Base-by-base conservation (phyloP, 225 moss, liverwort and hornwort genomes). In the Pleurozium schreberi region DNA sequence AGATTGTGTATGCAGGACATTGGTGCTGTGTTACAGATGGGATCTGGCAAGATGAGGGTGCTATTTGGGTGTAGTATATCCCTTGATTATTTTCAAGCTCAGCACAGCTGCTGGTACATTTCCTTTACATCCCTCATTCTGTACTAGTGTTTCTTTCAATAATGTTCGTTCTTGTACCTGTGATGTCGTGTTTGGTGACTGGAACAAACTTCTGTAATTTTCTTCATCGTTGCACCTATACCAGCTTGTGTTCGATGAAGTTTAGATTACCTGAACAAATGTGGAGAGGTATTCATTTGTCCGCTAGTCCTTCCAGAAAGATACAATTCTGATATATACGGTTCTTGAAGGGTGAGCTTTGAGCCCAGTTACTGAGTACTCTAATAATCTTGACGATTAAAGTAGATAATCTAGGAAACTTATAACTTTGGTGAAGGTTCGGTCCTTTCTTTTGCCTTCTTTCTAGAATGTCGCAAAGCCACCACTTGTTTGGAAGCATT, bases 1-100 rank as follows among this genome's bases (percentile, higher is more conserved):
- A 90, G 97, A 75, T 76, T 91, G 47, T 96, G 93, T 74, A 88
- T 95, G 92, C 95, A 95, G 83, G 95, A 93, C 61, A 95, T 95
- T 26, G 95, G 96, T 85, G 96, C 92, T 80, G 94, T 97, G 83
- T 90, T 96, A 75, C 99, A 99, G 88, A 87, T 93, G 85, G 99
- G 97, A 86, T 93, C 95, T 88, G 91, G 95, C 60, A 99, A 99
- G 90, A 95, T 94, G 53, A 95, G 99, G 91, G 93, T 95, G 60
- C 83, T 97, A 59, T 91, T 95, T 90, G 96, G 96, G 84, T 97
- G 97, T 65, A 94, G 91, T 76, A 49, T 96, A 82, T 92, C 97
- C n/a, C 89, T 99, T 55, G 99, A 99, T 90, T 96, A 95, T 90
- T 97, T 96, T 86, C 97, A 97, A 93, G 95, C 95, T 79, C 96